Evolutionary conservation across 805 yeast genomes (phyloP), one percentile per base, ranked within the genome.

Genomic region (Kluyveromyces siamensis): DNA sequence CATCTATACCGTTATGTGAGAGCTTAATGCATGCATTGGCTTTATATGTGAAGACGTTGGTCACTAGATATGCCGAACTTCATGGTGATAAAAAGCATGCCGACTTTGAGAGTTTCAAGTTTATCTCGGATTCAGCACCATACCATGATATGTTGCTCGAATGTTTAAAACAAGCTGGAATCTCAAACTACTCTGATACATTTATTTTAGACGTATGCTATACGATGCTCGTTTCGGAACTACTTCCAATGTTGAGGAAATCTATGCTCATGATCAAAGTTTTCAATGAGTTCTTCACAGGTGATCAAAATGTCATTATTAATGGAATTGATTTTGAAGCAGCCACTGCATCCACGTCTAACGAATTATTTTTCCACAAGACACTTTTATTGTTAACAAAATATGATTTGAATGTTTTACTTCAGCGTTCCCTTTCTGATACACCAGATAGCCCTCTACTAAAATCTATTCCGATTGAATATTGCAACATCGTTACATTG

Each of bases 401-500:
- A 27, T 11, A 13, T 43, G 45, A 43, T 33, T 43, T 43, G 11
- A n/a, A 30, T 19, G 27, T 11, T 14, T 35, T 43, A 27, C 36
- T 43, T 27, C 2, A 18, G 27, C 16, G 46, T 25, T 33, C 41
- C 10, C 17, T 37, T 10, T 14, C 36, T n/a, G 17, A 36, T 27
- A 45, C 48, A 1, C 38, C 45, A 9, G 42, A 45, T 37, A 57
- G 56, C 33, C 52, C 54, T 8, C 51, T 50, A 25, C 41, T 61
- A 44, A 41, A 33, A 19, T 45, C 49, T 9, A 53, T 59, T 21
- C 64, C 66, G 10, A 49, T 60, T 43, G 81, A 75, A 21, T 79
- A 72, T 52, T 83, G 87, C 6, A 81, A 82, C 11, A 70, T 73
- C 7, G 67, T 79, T 1, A 75, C 74, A 46, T 64, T 83, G 45